Evolutionary conservation across 1,139 yeast genomes (phyloP), one percentile per base, ranked within the genome.

Genomic region (Candida pseudoviswanathii): DNA sequence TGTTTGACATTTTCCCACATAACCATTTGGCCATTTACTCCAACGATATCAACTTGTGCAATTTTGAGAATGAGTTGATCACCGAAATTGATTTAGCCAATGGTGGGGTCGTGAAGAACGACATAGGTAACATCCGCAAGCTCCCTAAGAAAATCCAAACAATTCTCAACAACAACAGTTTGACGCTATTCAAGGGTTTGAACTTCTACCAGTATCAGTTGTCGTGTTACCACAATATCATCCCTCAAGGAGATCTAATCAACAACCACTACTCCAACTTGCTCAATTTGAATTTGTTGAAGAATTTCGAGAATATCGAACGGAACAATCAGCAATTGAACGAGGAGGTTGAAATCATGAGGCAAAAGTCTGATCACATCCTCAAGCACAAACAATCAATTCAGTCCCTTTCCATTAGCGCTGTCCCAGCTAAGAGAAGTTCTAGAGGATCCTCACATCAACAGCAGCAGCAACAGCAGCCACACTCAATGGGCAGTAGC

Each of bases 211-310:
- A 70, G 53, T 76, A 76, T 58, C 70, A 72, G 70, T 57, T 68
- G 43, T 73, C 78, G 8, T 76, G 79, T 52, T 76, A 76, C 56
- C 67, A 60, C 47, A 76, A 76, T 50, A 56, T 62, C 30, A 62
- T 68, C 3, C 80, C 80, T 0, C 51, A 52, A 10, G 63, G 62
- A 8, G 57, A 58, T 21, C 57, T 55, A 43, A 53, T 65, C 21
- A 70, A 73, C 51, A 75, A 74, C 51, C 80, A 76, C 58, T 76
- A 68, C 55, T 58, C 71, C 9, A 65, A 67, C 21, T 58, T 76
- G 26, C 57, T 76, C 27, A 69, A 66, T 27, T 59, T 75, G 44
- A 74, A 76, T 56, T 63, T 76, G 47, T 62, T 73, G 48, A 75
- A 75, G 54, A 71, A 67, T 48, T 71, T 69, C 56, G 81, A 76